Conservation (phyloP, 2,329 filamentous ascomycete species). For the Purpureocillium lavendulum region DNA sequence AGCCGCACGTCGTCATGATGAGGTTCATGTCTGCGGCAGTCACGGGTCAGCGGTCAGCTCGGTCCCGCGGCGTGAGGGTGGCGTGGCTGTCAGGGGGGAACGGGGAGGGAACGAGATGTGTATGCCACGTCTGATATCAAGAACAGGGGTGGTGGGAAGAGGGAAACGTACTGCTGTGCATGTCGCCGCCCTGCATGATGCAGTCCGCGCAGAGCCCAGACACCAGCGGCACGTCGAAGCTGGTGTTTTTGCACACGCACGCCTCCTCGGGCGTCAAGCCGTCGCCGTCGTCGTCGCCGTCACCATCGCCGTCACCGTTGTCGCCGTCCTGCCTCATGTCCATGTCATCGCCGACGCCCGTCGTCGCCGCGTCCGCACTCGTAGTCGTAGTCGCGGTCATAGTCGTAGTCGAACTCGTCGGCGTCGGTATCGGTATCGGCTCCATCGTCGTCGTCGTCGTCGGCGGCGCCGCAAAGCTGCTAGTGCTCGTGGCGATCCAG, state of each 20-base stretch:
- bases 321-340: background rate
- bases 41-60: background rate
- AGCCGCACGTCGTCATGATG: slow-evolving; percentile 27
- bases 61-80: too few relatives aligned
- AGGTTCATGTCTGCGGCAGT: slow-evolving; percentile 22
- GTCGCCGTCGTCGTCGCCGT: background rate
- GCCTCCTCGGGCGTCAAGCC: slow-evolving; percentile 18
- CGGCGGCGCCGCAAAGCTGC: too few relatives aligned
- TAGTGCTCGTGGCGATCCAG: too few relatives aligned
- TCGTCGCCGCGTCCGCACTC: background rate
- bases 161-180: slow-evolving; percentile 20
- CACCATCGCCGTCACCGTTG: background rate
- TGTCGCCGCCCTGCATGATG: slow-evolving; percentile 20
- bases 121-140: too few relatives aligned
- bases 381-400: too few relatives aligned
- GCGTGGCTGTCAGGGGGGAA: too few relatives aligned
- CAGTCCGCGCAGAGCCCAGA: slow-evolving; percentile 30
- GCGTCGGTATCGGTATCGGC: too few relatives aligned
- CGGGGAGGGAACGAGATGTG: too few relatives aligned
- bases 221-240: slow-evolving; percentile 29
- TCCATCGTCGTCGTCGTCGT: background rate
- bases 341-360: slow-evolving; percentile 1
- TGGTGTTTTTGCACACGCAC: slow-evolving; percentile 29
- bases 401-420: too few relatives aligned
- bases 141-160: background rate